Evolutionary conservation across 805 yeast species (phyloP), one percentile per base, ranked within the genome.

Genomic region (Candida germanica): DNA sequence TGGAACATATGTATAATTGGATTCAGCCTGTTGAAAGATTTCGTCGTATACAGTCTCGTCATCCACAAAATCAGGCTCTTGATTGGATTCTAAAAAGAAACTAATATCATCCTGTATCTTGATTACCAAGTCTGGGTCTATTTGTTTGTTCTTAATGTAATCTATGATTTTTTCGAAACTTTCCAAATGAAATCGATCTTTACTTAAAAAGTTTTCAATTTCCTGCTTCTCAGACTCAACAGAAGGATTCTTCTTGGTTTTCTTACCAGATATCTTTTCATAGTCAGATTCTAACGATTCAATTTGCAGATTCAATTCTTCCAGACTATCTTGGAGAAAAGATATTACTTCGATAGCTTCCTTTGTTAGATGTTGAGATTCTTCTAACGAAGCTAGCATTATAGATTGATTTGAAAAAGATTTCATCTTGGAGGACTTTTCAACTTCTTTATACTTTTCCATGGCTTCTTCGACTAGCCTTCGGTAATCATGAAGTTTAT

Each of bases 381-480:
- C 55, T 25, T 54, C 60, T 37, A 59, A 43, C 5, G 69, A 54
- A 1, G 72, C 69, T 50, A 67, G 51, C 59, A 74, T 68, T 16
- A 68, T 68, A 3, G 69, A 62, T 39, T 67, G 73, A 46, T 68
- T 68, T 4, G 71, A 64, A 39, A 60, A 68, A 3, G 71, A 58
- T 43, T 68, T 68, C 62, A 67, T 60, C 43, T 67, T 68, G 6
- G 68, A 59, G 31, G 56, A 51, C 35, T 65, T 59, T 39, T 67
- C 73, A 19, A 68, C 72, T 17, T 63, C 71, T 40, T 67, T 68
- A 40, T 64, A 68, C 26, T 60, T 59, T 38, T 66, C 72, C 72
- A 68, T 66, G 15, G 72, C 70, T 43, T 64, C 71, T 36, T 66
- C 73, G 17, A 68, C 68, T 18, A 59, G 48, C 40, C 58, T 50